These are phyloP conservation scores for Cenococcum geophilum DNA, from an alignment of 495 filamentous ascomycete genomes.

Conservation along the genomic window DNA sequence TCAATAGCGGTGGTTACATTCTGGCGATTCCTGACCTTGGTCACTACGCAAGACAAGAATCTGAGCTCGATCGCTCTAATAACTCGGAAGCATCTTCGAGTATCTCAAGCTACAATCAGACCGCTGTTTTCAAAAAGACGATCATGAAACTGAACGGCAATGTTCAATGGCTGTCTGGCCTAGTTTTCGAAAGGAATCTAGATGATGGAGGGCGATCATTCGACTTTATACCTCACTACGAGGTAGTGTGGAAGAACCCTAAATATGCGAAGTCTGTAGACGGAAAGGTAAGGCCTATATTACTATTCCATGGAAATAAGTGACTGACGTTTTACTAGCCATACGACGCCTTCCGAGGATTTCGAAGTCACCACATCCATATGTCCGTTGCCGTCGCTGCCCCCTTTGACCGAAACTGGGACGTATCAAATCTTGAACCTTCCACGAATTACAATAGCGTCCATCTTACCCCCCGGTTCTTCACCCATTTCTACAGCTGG, in stretches of 20 bases:
- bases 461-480: constrained; percentile 88
- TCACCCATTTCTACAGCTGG: constrained; percentile 97
- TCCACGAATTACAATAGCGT: constrained; percentile 91
- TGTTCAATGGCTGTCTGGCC: constrained; percentile 80
- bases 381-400: constrained; percentile 84
- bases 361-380: constrained; percentile 93
- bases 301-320: neutral
- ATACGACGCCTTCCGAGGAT: constrained; percentile 90
- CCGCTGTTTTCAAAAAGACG: constrained; percentile 88
- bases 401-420: constrained; percentile 75
- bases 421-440: constrained; percentile 59
- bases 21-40: constrained; percentile 91
- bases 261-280: constrained; percentile 56
- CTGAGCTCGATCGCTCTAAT: constrained; percentile 47
- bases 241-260: constrained; percentile 78
- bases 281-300: constrained; percentile 20
- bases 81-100: constrained; percentile 52
- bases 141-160: constrained; percentile 97
- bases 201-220: constrained; percentile 63
- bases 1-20: constrained; percentile 89
- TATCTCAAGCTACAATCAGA: constrained; percentile 60
- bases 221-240: constrained; percentile 85
- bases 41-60: constrained; percentile 63
- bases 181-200: constrained; percentile 84
- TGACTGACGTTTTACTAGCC: constrained; percentile 40